Conservation (phyloP, 768 basidiomycete genomes). For the Guyanaporus albipodus region DNA sequence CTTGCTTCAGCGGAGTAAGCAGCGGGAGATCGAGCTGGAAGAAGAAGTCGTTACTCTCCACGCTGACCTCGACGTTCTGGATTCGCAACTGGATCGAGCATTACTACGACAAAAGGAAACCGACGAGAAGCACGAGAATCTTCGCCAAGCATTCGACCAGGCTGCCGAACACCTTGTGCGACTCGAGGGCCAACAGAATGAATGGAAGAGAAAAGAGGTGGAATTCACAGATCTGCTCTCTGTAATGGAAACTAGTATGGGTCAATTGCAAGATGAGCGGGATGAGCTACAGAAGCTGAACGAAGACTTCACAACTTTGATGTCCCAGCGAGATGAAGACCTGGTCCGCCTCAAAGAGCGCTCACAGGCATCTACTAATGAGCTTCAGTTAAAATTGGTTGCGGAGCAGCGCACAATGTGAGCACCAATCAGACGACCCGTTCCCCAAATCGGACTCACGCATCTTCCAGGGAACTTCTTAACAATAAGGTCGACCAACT, state of each 20-base stretch:
- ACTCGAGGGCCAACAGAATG: conserved; percentile 71
- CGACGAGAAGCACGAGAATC: conserved; percentile 71
- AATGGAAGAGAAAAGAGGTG: conserved; percentile 59
- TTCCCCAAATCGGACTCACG: conserved; percentile 1
- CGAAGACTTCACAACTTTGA: conserved; percentile 66
- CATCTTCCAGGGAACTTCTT: conserved; percentile 51
- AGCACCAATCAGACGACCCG: conserved; percentile 21
- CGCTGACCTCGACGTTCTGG: conserved; percentile 76
- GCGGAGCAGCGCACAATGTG: conserved; percentile 63
- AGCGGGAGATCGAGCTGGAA: conserved; percentile 78
- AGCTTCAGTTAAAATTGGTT: conserved; percentile 70
- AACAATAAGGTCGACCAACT: conserved; percentile 56
- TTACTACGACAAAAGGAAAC: conserved; percentile 73
- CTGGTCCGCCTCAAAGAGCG: conserved; percentile 69
- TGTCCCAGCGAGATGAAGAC: conserved; percentile 78
- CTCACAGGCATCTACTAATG: conserved; percentile 57
- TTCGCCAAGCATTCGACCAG: conserved; percentile 72
- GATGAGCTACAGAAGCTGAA: conserved; percentile 60
- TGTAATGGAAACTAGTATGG: conserved; percentile 55
- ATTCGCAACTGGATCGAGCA: conserved; percentile 81
- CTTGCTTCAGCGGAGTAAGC: conserved; percentile 78
- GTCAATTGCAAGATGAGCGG: conserved; percentile 52
- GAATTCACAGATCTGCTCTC: conserved; percentile 58
- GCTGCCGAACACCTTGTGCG: conserved; percentile 84
- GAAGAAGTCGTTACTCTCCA: conserved; percentile 82